These are phyloP conservation scores for Beverwykella pulmonaria DNA, from an alignment of 495 filamentous ascomycete species.

Conservation along the genomic window DNA sequence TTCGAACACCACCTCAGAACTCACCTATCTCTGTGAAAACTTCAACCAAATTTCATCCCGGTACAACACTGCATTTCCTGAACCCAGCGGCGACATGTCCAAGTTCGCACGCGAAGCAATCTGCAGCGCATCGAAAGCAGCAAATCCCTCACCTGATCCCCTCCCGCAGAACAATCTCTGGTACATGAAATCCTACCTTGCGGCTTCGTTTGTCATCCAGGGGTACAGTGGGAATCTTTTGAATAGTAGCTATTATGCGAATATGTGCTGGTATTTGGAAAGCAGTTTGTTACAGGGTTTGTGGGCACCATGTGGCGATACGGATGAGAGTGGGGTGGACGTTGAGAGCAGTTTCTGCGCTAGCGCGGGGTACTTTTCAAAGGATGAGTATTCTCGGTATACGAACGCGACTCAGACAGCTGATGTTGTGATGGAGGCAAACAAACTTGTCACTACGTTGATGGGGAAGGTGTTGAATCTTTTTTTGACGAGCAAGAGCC, in stretches of 20 bases:
- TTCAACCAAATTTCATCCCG: not conserved
- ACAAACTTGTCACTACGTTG: not conserved
- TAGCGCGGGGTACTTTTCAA: constrained; percentile 3
- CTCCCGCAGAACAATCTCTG: not conserved
- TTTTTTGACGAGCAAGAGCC: not conserved
- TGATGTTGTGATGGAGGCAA: not conserved
- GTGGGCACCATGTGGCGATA: not conserved
- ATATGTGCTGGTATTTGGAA: constrained; percentile 13
- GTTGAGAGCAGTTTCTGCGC: constrained; percentile 11
- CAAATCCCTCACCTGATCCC: not conserved
- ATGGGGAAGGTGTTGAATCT: constrained; percentile 3
- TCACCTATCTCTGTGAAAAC: constrained; percentile 8
- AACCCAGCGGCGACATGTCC: constrained; percentile 3
- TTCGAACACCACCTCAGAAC: constrained; percentile 5
- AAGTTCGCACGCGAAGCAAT: constrained; percentile 9
- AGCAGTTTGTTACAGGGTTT: not conserved
- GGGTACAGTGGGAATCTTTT: not conserved
- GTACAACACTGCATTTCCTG: constrained; percentile 3
- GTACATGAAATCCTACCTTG: constrained; percentile 1
- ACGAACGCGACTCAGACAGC: constrained; percentile 3
- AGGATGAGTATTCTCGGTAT: constrained; percentile 3
- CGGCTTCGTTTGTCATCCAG: not conserved
- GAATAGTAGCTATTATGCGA: constrained; percentile 3
- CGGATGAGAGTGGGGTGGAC: constrained; percentile 2
- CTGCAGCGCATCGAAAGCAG: constrained; percentile 1